Evolutionary conservation across 2,329 filamentous ascomycete genomes (phyloP), one percentile per base, ranked within the genome.

Genomic region (Neonectria punicea): DNA sequence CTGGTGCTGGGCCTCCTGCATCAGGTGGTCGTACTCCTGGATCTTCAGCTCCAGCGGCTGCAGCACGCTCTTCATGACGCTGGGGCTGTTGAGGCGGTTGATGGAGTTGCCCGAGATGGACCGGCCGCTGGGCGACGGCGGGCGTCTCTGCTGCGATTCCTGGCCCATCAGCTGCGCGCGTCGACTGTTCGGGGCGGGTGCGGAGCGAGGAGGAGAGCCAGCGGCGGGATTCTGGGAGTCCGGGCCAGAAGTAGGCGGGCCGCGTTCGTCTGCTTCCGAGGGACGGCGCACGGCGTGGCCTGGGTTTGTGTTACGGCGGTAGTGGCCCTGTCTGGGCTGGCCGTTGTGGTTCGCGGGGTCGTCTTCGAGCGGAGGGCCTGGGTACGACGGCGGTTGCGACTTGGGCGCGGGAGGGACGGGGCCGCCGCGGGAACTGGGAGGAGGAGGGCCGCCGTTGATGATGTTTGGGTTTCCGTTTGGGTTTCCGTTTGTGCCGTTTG

Each of bases 11-110:
- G 80, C 80, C 30, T 80, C 77, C 28, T 73, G 70, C 82, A 84
- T 83, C 47, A 81, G 72, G 47, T 68, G 73, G 14, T 78, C 74
- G 73, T 84, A 84, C 76, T 84, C 81, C 53, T 75, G 74, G 46
- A 83, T 79, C 74, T 84, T 84, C 56, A 78, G 76, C 64, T 82
- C 80, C 0, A 84, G 80, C 5, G 82, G 82, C 65, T 81, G 79
- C 36, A 84, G 79, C 61, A 84, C 82, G 68, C 76, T 81, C 65
- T 80, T 77, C 57, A 77, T 71, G 54, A 84, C 78, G 71, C 78
- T 81, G 18, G 82, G 82, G 64, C 80, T 82, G 67, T 82, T 79
- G 61, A 84, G 75, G n/a, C 82, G 81, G 67, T 76, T 76, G 73
- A 84, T 81, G 49, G 70, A 58, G 20, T 61, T 63, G 43, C 71